phyloP scores from a whole-genome alignment of 495 filamentous ascomycete genomes.

The Penicillium dipodomyicola region DNA sequence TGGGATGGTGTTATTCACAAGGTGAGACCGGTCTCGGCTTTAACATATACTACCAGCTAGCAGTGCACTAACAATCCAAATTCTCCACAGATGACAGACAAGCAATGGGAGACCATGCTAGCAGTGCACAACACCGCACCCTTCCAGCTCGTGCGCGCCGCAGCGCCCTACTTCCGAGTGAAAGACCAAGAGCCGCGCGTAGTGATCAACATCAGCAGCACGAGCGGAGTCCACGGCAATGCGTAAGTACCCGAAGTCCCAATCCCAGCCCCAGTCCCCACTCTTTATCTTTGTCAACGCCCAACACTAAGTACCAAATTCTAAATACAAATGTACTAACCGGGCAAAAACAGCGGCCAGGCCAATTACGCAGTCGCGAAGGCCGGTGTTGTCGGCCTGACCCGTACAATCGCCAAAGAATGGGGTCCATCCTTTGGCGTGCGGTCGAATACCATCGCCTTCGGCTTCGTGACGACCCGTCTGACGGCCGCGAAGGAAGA shows the following conservation, averaged over 20 bases:
- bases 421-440: conserved; percentile 86
- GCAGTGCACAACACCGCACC: conserved; percentile 77
- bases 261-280: neutral
- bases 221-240: conserved; percentile 78
- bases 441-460: conserved; percentile 77
- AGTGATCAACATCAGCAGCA: conserved; percentile 79
- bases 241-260: conserved; percentile 46
- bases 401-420: conserved; percentile 87
- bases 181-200: conserved; percentile 74
- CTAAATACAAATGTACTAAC: neutral
- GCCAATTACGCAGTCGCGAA: conserved; percentile 83
- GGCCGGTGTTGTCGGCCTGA: conserved; percentile 73
- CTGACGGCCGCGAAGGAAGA: conserved; percentile 78
- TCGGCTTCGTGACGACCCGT: conserved; percentile 74
- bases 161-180: conserved; percentile 82
- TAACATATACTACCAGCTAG: neutral
- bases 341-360: conserved; percentile 55
- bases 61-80: neutral
- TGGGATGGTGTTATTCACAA: conserved; percentile 93
- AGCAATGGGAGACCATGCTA: conserved; percentile 86
- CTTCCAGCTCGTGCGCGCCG: conserved; percentile 75
- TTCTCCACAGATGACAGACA: conserved; percentile 67
- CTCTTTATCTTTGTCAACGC: neutral
- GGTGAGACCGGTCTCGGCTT: conserved; percentile 34
- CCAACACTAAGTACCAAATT: too few species aligned